Percentiles rank a stretch among this genome's conserved stretches.
Conservation (phyloP, 1,139 yeast species). For the Yamadazyma songkhlaensis region DNA sequence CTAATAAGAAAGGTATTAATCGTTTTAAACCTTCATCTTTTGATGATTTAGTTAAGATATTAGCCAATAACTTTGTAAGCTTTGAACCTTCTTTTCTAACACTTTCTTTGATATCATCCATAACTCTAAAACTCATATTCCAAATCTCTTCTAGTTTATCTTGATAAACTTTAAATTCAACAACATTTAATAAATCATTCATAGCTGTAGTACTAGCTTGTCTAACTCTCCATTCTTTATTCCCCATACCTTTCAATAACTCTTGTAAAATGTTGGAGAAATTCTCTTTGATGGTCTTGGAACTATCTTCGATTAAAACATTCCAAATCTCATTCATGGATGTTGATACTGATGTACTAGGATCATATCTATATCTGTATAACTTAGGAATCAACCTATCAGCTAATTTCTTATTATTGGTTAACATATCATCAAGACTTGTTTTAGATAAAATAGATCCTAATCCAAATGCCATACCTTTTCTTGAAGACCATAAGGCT, state of each 20-base stretch:
- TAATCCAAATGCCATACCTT: conserved; percentile 91
- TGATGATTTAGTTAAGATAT: conserved; percentile 49
- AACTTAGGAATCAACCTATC: conserved; percentile 73
- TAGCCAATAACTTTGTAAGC: conserved; percentile 66
- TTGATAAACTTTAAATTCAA: conserved; percentile 54
- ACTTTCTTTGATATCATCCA: conserved; percentile 95
- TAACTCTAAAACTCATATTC: conserved; percentile 82
- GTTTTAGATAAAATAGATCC: conserved; percentile 82
- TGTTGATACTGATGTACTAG: conserved; percentile 67
- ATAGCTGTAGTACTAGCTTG: conserved; percentile 84
- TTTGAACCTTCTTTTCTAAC: conserved; percentile 79
- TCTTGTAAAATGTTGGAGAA: conserved; percentile 63
- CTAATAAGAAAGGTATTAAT: conserved; percentile 77
- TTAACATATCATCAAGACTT: conserved; percentile 62
- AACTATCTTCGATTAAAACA: conserved; percentile 61
- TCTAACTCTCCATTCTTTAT: conserved; percentile 89
- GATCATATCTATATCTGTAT: conserved; percentile 83
- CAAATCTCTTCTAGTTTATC: conserved; percentile 64
- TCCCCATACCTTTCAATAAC: conserved; percentile 67
- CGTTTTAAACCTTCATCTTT: conserved; percentile 48
- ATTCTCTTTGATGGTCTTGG: conserved; percentile 51
- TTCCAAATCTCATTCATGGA: conserved; percentile 92
- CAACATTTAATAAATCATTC: conserved; percentile 64
- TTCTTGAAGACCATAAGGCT: conserved; percentile 87
- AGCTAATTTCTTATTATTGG: conserved; percentile 53